Evolutionary conservation across 371 early-diverging fungal species (phyloP).

Genomic region (Mortierella sp.): DNA sequence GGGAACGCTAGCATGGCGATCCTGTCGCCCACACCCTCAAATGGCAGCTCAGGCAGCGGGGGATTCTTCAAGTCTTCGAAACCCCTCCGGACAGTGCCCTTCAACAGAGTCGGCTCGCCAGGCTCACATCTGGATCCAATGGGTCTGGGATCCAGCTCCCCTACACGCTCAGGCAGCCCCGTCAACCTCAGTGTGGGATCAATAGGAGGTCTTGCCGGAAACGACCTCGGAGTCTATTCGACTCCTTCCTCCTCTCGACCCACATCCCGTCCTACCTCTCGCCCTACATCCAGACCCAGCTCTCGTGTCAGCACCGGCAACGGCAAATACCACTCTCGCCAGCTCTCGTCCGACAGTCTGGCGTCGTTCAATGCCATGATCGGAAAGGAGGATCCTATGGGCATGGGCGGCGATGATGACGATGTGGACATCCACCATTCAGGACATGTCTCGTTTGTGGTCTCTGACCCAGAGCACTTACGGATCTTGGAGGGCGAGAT

Average conservation of each 20-base stretch:
- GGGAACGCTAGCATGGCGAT: not conserved
- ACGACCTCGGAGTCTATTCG: constrained; percentile 32
- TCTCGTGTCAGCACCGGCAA: constrained; percentile 41
- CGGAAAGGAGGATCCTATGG: constrained; percentile 37
- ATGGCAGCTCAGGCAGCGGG: constrained; percentile 9
- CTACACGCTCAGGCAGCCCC: constrained; percentile 45
- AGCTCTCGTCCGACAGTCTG: constrained; percentile 51
- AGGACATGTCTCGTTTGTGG: constrained; percentile 44
- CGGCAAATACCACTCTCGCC: constrained; percentile 43
- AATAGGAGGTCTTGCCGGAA: constrained; percentile 14
- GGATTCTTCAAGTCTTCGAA: constrained; percentile 6
- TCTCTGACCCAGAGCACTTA: constrained; percentile 53
- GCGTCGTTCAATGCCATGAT: constrained; percentile 47
- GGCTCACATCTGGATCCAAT: constrained; percentile 29
- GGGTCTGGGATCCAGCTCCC: not conserved
- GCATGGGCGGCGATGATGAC: constrained; percentile 10
- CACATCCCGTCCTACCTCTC: constrained; percentile 39
- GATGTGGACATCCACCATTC: constrained; percentile 31
- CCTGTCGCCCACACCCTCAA: constrained; percentile 32
- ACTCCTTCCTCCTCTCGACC: constrained; percentile 53
- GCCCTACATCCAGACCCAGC: constrained; percentile 32
- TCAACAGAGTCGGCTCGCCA: constrained; percentile 36
- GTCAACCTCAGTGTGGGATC: constrained; percentile 39
- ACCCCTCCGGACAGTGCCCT: constrained; percentile 21
- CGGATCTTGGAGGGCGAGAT: constrained; percentile 49